A percentile compares a stretch with the other conserved stretches of the same genome.
phyloP scores from a whole-genome alignment of 2,329 filamentous ascomycete genomes.

The Sporothrix sp. region DNA sequence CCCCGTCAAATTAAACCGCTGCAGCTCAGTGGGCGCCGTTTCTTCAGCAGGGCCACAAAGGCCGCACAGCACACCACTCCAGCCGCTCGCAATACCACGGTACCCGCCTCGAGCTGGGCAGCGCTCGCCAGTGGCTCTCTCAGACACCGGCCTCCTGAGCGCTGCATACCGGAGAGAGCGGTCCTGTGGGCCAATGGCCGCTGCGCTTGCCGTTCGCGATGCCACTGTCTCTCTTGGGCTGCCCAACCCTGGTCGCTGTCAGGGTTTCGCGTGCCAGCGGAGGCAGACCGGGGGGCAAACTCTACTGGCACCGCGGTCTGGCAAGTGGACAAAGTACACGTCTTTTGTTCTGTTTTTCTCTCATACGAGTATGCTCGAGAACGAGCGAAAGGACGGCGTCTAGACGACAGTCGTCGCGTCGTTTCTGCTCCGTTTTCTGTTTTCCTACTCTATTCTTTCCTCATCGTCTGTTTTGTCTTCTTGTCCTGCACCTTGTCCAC shows the following conservation, averaged over 20 bases:
- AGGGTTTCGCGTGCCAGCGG: slow-evolving; percentile 11
- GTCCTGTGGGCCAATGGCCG: slow-evolving; percentile 9
- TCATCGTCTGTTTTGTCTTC: not conserved
- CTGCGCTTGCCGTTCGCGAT: slow-evolving; percentile 5
- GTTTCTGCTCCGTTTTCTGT: not conserved
- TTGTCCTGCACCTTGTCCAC: not conserved
- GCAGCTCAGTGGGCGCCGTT: slow-evolving; percentile 5
- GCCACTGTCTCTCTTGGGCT: slow-evolving; percentile 10
- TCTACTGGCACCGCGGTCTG: slow-evolving; percentile 4
- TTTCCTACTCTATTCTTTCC: not conserved
- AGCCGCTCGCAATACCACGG: slow-evolving; percentile 8
- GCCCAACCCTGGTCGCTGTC: slow-evolving; percentile 2
- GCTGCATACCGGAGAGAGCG: slow-evolving; percentile 8
- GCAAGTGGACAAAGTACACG: not conserved
- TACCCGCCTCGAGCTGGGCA: not conserved
- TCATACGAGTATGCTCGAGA: not conserved
- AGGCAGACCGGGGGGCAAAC: slow-evolving; percentile 6
- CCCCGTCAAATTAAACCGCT: slow-evolving; percentile 12
- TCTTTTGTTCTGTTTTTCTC: not conserved
- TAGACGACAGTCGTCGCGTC: not conserved
- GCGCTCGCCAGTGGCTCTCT: not conserved
- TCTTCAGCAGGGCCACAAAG: not conserved
- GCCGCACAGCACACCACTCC: not conserved
- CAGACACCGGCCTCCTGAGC: slow-evolving; percentile 9
- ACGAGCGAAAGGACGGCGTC: not conserved